These are phyloP conservation scores for Protea cynaroides DNA, from an alignment of 164 flowering plant species.

Conservation along the genomic window DNA sequence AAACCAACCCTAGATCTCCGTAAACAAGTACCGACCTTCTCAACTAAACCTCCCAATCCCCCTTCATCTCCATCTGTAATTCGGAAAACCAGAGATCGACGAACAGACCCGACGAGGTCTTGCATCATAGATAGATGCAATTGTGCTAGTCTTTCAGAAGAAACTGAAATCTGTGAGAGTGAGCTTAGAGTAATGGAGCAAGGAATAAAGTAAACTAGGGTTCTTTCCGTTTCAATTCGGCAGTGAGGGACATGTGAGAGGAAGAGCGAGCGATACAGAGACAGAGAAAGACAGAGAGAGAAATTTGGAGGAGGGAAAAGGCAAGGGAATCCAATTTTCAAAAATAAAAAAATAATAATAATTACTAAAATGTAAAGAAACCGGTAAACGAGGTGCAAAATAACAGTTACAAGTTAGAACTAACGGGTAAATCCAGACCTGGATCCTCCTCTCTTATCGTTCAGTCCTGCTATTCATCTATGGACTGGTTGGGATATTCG, in stretches of 20 bases:
- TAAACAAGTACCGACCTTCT: conserved; percentile 64
- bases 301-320: conserved; percentile 33
- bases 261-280: no score
- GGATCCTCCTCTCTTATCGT: no score
- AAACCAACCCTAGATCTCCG: conserved; percentile 73
- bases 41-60: conserved; percentile 39
- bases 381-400: no score
- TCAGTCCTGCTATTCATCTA: no score
- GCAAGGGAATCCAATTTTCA: conserved; percentile 11
- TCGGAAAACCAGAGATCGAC: conserved; percentile 66
- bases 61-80: conserved; percentile 35
- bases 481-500: no score
- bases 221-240: conserved; percentile 11
- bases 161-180: not conserved
- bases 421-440: no score
- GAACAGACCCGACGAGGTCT: conserved; percentile 72
- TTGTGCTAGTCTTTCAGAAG: not conserved
- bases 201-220: conserved; percentile 10
- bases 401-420: no score
- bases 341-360: conserved; percentile 3
- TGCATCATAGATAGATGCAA: conserved; percentile 38
- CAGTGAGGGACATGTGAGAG: not conserved
- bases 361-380: not conserved
- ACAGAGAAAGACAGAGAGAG: no score
- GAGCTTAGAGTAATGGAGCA: not conserved